phyloP scores from a whole-genome alignment of 148 eudicot genomes.

The Vaccinium corymbosum region DNA sequence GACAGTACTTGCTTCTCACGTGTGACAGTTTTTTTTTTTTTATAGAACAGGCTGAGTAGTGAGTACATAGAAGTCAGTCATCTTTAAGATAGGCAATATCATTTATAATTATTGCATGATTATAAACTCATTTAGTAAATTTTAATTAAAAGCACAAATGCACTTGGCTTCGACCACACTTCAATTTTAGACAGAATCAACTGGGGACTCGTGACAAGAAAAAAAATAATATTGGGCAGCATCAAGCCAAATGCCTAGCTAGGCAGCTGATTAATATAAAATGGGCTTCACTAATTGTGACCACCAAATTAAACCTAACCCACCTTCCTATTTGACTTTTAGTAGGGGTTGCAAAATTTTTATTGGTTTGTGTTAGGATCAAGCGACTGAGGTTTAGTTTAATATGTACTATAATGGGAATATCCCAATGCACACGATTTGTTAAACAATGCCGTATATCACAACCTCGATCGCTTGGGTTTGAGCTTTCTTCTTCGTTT shows the following conservation, averaged over 20 bases:
- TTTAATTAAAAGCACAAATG: background rate
- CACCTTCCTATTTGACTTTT: constrained; percentile 19
- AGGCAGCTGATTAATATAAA: background rate
- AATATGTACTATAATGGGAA: constrained; percentile 3
- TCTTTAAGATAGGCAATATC: too few species aligned
- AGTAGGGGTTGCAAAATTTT: background rate
- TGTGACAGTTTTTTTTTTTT: too few species aligned
- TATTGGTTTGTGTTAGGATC: constrained; percentile 9
- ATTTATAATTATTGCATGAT: too few species aligned
- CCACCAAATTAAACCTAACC: constrained; percentile 11
- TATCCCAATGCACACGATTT: constrained; percentile 13
- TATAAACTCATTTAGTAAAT: background rate
- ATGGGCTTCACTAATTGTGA: background rate
- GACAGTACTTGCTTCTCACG: too few species aligned
- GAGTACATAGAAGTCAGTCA: too few species aligned
- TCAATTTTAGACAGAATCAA: background rate
- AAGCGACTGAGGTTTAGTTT: constrained; percentile 10
- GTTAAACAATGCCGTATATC: background rate
- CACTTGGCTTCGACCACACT: background rate
- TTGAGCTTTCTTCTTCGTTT: background rate
- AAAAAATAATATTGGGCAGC: background rate
- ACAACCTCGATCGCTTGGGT: background rate
- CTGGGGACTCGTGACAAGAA: background rate
- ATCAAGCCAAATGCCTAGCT: background rate
- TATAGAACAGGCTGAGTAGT: too few species aligned